A percentile compares a stretch with the other conserved stretches of the same genome.
Evolutionary conservation across 2,329 filamentous ascomycete genomes (phyloP).

Genomic region (Geosmithia flava): DNA sequence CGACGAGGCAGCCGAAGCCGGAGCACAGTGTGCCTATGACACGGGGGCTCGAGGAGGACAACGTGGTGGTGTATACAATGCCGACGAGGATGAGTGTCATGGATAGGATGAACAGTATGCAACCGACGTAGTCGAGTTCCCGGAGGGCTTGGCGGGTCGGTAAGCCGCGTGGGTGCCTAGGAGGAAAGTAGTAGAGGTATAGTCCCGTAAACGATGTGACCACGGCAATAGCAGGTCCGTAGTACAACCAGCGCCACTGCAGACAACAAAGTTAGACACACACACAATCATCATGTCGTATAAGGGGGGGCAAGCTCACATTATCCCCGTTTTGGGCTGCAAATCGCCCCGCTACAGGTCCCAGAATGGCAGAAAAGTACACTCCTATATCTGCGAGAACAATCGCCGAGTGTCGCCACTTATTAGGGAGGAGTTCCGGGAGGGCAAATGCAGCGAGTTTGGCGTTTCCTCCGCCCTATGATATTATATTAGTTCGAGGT

Average conservation of each 20-base stretch:
- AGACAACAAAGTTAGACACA: neutral
- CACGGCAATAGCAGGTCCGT: slow-evolving; percentile 25
- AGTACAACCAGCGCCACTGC: slow-evolving; percentile 33
- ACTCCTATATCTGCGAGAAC: slow-evolving; percentile 24
- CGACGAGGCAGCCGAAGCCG: slow-evolving; percentile 18
- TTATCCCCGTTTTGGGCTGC: slow-evolving; percentile 18
- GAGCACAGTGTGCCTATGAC: slow-evolving; percentile 22
- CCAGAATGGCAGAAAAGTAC: slow-evolving; percentile 30
- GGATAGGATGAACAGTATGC: slow-evolving; percentile 20
- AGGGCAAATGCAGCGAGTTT: slow-evolving; percentile 32
- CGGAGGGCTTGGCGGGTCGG: slow-evolving; percentile 18
- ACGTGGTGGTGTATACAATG: slow-evolving; percentile 23
- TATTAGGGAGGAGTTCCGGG: slow-evolving; percentile 33
- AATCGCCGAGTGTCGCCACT: slow-evolving; percentile 31
- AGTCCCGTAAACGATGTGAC: slow-evolving; percentile 30
- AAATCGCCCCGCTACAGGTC: slow-evolving; percentile 29
- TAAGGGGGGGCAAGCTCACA: slow-evolving; percentile 2
- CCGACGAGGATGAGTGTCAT: slow-evolving; percentile 23
- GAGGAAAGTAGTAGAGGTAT: slow-evolving; percentile 20
- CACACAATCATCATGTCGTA: neutral
- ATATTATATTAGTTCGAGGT: neutral
- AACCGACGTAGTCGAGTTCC: slow-evolving; percentile 25
- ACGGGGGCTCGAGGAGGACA: slow-evolving; percentile 19
- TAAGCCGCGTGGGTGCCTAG: slow-evolving; percentile 17
- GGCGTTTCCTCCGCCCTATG: slow-evolving; percentile 24